These are phyloP conservation scores for Penicillium antarcticum DNA, from an alignment of 495 filamentous ascomycete genomes.

Conservation along the genomic window DNA sequence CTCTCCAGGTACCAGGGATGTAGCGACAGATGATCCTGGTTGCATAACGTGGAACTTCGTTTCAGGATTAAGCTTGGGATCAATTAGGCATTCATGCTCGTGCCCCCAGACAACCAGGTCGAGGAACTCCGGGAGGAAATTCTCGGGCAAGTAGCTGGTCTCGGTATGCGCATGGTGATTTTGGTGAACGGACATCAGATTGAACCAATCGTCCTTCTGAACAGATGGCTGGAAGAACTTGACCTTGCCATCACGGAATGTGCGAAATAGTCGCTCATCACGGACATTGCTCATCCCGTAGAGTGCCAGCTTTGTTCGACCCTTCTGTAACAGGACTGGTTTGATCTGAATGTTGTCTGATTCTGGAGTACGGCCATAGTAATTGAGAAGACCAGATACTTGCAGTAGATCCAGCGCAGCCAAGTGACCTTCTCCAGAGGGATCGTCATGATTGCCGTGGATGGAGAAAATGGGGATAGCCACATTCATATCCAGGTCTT, in stretches of 20 bases:
- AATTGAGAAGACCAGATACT: slow-evolving; percentile 88
- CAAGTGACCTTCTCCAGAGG: slow-evolving; percentile 85
- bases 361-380: slow-evolving; percentile 88
- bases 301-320: slow-evolving; percentile 86
- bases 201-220: slow-evolving; percentile 93
- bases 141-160: slow-evolving; percentile 88
- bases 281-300: slow-evolving; percentile 97
- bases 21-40: slow-evolving; percentile 93
- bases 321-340: slow-evolving; percentile 90
- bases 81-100: slow-evolving; percentile 93
- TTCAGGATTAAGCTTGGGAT: slow-evolving; percentile 76
- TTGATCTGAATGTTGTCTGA: slow-evolving; percentile 89
- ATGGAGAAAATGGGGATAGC: slow-evolving; percentile 98
- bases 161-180: slow-evolving; percentile 91
- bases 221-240: slow-evolving; percentile 84
- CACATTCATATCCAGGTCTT: slow-evolving; percentile 96
- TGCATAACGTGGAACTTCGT: slow-evolving; percentile 95
- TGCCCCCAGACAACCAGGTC: slow-evolving; percentile 96
- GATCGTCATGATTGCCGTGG: slow-evolving; percentile 98
- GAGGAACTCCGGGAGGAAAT: slow-evolving; percentile 87
- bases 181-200: slow-evolving; percentile 92
- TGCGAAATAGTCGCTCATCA: slow-evolving; percentile 90
- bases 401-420: slow-evolving; percentile 90
- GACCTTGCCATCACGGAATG: slow-evolving; percentile 89
- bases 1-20: slow-evolving; percentile 85